Evolutionary conservation across 2,329 filamentous ascomycete genomes (phyloP), one percentile per base, ranked within the genome.

Genomic region (Fusarium nodosum): DNA sequence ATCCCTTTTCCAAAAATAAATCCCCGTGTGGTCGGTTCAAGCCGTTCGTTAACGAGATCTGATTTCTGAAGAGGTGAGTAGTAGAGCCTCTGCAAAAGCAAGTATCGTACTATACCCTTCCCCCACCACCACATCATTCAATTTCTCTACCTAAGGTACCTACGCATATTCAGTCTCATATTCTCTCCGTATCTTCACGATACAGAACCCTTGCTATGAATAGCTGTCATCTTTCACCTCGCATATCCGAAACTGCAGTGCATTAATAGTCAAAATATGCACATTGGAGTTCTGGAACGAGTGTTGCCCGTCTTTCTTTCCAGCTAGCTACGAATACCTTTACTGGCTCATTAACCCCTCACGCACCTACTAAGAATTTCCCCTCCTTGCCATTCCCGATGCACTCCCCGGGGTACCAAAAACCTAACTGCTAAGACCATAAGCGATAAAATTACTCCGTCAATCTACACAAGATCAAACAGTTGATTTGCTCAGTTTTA

Each of bases 271-370:
- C 22, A 51, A 15, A 28, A 28, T 39, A 39, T 28, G 34, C 48
- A 57, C 60, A 62, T 64, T 64, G 66, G 71, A 60, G 66, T 53
- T 50, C 64, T 72, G 66, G 70, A 68, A 66, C 64, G 64, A 60
- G 53, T 62, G 54, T n/a, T n/a, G n/a, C n/a, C 47, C 64, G 54
- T 54, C 51, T 51, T 34, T 55, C 56, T 39, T 34, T 36, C 41
- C 33, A 46, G 26, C 38, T 68, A 39, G 36, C 22, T 39, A 51
- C 33, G n/a, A 28, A 39, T 38, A 22, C 33, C 22, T 39, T 38
- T 30, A 18, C 31, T 39, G 48, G 59, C 58, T 48, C 47, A 44
- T 66, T 72, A 68, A 71, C 72, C 70, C 66, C 72, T 74, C 72
- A 73, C 67, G 60, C 67, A 71, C 59, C 67, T 63, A 63, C 34